These are phyloP conservation scores for Pneumocystis carinii DNA, from an alignment of 1,139 yeast species.

Conservation along the genomic window DNA sequence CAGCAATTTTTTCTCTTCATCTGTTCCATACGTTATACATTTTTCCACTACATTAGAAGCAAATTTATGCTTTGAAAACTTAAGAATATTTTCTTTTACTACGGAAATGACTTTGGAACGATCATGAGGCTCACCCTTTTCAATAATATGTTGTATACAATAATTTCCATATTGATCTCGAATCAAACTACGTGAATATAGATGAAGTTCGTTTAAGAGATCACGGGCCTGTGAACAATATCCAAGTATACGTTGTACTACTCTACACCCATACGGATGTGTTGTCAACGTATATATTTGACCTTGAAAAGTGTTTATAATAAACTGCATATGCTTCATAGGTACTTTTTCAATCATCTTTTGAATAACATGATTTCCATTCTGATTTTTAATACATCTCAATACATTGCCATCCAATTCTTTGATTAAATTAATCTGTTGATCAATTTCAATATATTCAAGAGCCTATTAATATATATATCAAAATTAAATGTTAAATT, in stretches of 20 bases:
- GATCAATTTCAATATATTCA: constrained; percentile 53
- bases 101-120: constrained; percentile 36
- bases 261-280: constrained; percentile 96
- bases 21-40: constrained; percentile 62
- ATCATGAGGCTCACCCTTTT: constrained; percentile 50
- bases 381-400: constrained; percentile 83
- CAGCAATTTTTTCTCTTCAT: constrained; percentile 45
- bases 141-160: constrained; percentile 88
- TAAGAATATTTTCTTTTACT: constrained; percentile 49
- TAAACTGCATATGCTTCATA: constrained; percentile 50
- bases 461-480: constrained; percentile 34
- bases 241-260: constrained; percentile 81
- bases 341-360: constrained; percentile 84
- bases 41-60: constrained; percentile 96
- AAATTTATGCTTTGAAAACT: constrained; percentile 83
- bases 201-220: constrained; percentile 52
- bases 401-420: constrained; percentile 63
- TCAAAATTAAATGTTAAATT: neutral
- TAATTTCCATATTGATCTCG: constrained; percentile 97
- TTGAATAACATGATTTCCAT: constrained; percentile 95
- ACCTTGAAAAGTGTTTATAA: constrained; percentile 55
- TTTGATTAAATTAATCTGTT: constrained; percentile 52
- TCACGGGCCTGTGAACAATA: constrained; percentile 50
- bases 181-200: constrained; percentile 59
- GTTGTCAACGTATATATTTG: constrained; percentile 82